Conservation (phyloP, 1,284 basidiomycete genomes). For the Pisolithus thermaeus region DNA sequence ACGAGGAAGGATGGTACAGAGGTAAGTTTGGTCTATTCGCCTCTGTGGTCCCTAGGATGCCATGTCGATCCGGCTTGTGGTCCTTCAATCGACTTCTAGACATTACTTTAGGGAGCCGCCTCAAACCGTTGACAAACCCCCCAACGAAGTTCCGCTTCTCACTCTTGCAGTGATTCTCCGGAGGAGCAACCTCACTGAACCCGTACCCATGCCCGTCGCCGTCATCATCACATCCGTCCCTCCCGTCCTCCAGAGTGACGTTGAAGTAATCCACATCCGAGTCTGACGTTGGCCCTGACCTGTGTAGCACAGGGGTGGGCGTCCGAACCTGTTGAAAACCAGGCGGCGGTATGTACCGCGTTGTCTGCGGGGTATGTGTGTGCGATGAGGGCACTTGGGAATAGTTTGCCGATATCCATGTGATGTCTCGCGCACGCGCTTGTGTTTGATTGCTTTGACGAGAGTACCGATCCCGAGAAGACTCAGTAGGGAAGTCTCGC, state of each 20-base stretch:
- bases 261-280: conserved; percentile 31
- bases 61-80: conserved; percentile 16
- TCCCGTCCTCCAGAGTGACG: conserved; percentile 23
- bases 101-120: conserved; percentile 28
- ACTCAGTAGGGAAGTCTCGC: conserved; percentile 23
- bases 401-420: conserved; percentile 25
- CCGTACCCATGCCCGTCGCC: conserved; percentile 19
- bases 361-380: conserved; percentile 26
- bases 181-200: conserved; percentile 17
- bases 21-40: conserved; percentile 9
- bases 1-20: conserved; percentile 15
- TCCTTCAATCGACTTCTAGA: conserved; percentile 25
- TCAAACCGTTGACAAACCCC: conserved; percentile 25
- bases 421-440: conserved; percentile 24
- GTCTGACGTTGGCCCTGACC: conserved; percentile 27
- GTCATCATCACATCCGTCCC: conserved; percentile 12
- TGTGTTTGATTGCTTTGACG: conserved; percentile 22
- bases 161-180: conserved; percentile 19
- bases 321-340: conserved; percentile 21
- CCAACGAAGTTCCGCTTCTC: conserved; percentile 29
- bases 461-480: conserved; percentile 25
- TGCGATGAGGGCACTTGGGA: conserved; percentile 26
- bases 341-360: conserved; percentile 18
- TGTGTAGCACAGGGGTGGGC: conserved; percentile 25
- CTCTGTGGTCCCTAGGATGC: conserved; percentile 4